Conservation (phyloP, 257 asterid genomes). For the Eustoma russellianum region DNA sequence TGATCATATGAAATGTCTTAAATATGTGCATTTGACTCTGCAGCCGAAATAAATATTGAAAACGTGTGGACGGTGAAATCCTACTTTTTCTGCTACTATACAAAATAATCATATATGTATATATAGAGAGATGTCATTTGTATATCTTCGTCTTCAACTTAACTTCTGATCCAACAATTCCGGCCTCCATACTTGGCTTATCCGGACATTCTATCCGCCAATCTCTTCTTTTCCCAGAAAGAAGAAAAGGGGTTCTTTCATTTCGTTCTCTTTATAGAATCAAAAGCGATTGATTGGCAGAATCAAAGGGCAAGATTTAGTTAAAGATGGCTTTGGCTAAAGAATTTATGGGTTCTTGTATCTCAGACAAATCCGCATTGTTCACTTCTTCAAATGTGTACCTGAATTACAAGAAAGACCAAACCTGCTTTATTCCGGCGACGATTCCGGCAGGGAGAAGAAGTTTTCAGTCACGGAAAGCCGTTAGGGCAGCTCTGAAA, state of each 20-base stretch:
- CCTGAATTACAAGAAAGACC: constrained; percentile 14
- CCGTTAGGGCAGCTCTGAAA: constrained; percentile 18
- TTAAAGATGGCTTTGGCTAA: constrained; percentile 53
- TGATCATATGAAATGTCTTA: not conserved
- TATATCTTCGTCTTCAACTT: not conserved
- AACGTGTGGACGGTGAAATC: constrained; percentile 18
- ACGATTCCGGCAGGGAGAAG: constrained; percentile 25
- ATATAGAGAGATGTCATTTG: not conserved
- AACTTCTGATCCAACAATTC: not conserved
- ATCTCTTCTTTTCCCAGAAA: not conserved
- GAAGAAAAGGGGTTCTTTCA: not conserved
- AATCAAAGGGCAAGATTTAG: not conserved
- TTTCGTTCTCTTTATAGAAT: constrained; percentile 6
- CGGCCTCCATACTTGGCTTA: not conserved
- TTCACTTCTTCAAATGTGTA: constrained; percentile 19
- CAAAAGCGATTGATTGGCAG: constrained; percentile 1
- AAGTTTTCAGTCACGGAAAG: constrained; percentile 15
- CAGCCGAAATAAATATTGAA: constrained; percentile 8
- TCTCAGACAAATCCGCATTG: constrained; percentile 34
- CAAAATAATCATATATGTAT: no score
- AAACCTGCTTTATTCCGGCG: constrained; percentile 8
- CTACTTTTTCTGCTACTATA: not conserved
- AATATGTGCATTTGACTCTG: not conserved
- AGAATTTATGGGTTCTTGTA: constrained; percentile 43
- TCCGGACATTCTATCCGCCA: not conserved